Conservation (phyloP, 164 flowering plant species). For the Chimonanthus praecox region DNA sequence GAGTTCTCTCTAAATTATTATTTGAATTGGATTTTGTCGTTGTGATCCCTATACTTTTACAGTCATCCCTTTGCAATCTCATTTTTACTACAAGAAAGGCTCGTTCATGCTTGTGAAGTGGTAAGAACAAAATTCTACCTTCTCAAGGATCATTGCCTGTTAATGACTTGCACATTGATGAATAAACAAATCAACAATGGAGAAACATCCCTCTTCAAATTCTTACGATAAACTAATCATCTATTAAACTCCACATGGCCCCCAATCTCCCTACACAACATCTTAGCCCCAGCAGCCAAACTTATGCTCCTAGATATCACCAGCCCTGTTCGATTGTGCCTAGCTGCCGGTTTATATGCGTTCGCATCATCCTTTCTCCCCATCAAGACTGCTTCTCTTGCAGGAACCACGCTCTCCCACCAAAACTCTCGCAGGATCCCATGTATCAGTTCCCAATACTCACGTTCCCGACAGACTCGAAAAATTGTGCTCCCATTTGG, state of each 20-base stretch:
- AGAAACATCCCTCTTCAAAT: background rate
- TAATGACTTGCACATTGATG: too few relatives aligned
- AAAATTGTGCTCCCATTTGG: slow-evolving; percentile 84
- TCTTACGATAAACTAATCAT: slow-evolving; percentile 8
- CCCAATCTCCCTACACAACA: slow-evolving; percentile 74
- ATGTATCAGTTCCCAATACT: slow-evolving; percentile 74
- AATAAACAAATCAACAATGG: too few relatives aligned
- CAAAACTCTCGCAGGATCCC: slow-evolving; percentile 81
- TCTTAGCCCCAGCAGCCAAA: slow-evolving; percentile 60
- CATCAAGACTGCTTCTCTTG: slow-evolving; percentile 55
- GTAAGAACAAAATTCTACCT: too few relatives aligned
- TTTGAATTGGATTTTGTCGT: too few relatives aligned
- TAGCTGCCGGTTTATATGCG: slow-evolving; percentile 49
- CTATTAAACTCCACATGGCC: slow-evolving; percentile 66
- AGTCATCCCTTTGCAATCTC: too few relatives aligned
- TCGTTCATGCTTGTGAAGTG: too few relatives aligned
- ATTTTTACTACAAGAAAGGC: too few relatives aligned
- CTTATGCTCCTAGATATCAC: slow-evolving; percentile 49
- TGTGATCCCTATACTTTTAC: too few relatives aligned
- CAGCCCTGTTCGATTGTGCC: slow-evolving; percentile 69
- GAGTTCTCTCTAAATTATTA: too few relatives aligned
- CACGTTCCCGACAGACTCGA: slow-evolving; percentile 56
- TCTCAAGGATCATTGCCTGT: too few relatives aligned
- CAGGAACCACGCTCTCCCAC: slow-evolving; percentile 95
- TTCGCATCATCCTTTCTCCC: slow-evolving; percentile 50